Conservation (phyloP, 345 rosid species). For the Trapa bicornis region DNA sequence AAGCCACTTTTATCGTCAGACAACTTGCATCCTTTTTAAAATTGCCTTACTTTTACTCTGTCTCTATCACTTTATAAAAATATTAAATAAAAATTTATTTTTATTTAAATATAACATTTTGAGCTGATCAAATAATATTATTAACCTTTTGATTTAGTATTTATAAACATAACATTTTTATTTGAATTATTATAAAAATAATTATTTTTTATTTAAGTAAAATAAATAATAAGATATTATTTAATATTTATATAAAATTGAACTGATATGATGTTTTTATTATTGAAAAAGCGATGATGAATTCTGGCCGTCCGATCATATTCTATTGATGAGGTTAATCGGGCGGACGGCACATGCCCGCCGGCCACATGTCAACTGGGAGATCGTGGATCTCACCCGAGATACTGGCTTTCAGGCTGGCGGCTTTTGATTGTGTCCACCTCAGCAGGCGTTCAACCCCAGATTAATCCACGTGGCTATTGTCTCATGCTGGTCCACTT, state of each 20-base stretch:
- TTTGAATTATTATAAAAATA: too few relatives aligned
- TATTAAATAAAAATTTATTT: too few relatives aligned
- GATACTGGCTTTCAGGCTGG: slow-evolving; percentile 1
- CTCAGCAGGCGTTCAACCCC: neutral
- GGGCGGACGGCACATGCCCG: neutral
- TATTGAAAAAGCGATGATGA: neutral
- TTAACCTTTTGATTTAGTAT: too few relatives aligned
- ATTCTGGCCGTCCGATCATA: neutral
- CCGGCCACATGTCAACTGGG: neutral
- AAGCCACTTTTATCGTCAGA: too few relatives aligned
- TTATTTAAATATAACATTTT: too few relatives aligned
- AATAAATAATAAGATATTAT: too few relatives aligned
- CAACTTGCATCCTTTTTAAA: too few relatives aligned
- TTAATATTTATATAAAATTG: neutral
- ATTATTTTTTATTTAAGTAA: too few relatives aligned
- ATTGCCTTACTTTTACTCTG: too few relatives aligned
- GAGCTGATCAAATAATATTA: too few relatives aligned
- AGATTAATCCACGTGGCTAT: neutral
- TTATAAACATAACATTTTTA: too few relatives aligned
- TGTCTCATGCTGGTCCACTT: slow-evolving; percentile 23
- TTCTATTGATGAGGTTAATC: neutral
- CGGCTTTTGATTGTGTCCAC: slow-evolving; percentile 7
- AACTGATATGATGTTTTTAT: neutral
- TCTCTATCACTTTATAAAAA: too few relatives aligned
- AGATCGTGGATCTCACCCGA: neutral